Evolutionary conservation across 2,329 filamentous ascomycete species (phyloP).

Genomic region (Fusarium sp.): DNA sequence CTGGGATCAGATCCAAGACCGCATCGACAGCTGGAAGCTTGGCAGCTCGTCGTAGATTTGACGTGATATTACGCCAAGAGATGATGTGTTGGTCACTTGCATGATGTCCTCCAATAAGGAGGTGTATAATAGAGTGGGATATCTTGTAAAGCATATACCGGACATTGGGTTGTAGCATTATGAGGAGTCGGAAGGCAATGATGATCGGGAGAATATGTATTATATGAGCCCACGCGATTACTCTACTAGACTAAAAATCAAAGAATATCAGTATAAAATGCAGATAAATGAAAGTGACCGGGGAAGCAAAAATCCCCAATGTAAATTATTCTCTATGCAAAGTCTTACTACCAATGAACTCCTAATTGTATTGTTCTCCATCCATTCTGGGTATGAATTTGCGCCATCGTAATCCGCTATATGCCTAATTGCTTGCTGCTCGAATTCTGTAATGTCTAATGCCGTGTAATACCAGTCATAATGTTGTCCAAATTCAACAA

Average conservation of each 20-base stretch:
- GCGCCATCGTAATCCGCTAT: conserved; percentile 8
- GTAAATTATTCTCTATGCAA: conserved; percentile 19
- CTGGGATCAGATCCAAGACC: conserved; percentile 91
- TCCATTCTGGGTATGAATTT: conserved; percentile 23
- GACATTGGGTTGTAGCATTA: conserved; percentile 31
- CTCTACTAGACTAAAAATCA: conserved; percentile 38
- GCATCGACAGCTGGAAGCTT: conserved; percentile 85
- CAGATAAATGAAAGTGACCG: background rate
- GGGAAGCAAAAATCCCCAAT: background rate
- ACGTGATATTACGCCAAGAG: background rate
- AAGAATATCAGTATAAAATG: conserved; percentile 9
- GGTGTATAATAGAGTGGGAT: conserved; percentile 43
- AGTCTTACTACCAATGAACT: conserved; percentile 22
- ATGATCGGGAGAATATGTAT: conserved; percentile 31
- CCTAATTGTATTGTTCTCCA: conserved; percentile 9
- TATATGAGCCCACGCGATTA: conserved; percentile 30
- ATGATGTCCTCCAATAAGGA: conserved; percentile 4
- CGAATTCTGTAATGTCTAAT: background rate
- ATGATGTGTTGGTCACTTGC: background rate
- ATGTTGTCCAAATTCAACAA: background rate
- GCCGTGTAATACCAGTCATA: background rate
- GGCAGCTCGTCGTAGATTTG: conserved; percentile 61
- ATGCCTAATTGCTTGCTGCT: background rate
- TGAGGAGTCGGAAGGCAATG: conserved; percentile 13
- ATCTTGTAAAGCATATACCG: conserved; percentile 35